Base-by-base conservation (phyloP, 2,329 filamentous ascomycete genomes). In the Elsinoe perseae region DNA sequence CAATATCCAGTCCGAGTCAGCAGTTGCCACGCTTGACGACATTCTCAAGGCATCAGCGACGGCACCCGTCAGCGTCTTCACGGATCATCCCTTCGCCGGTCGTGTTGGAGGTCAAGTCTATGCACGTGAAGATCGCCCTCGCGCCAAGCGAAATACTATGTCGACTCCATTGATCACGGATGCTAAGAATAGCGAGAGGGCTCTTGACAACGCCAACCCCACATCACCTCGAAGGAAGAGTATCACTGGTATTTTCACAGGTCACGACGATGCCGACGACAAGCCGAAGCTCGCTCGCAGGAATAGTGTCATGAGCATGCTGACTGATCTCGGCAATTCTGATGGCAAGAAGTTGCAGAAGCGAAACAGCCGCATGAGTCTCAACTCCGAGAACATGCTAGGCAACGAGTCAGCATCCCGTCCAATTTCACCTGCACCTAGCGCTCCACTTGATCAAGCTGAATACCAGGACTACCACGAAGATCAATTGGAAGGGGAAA, bases 61-160 rank as follows among this genome's bases (percentile, higher is more conserved):
- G 58, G 92, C 93, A 0, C 93, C 93, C 1, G 90, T 95, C 27
- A 89, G 79, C 62, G 92, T 91, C 23, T 97, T 97, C 64, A 95
- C 87, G 0, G 89, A 96, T 65, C 90, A 96, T 68, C 82, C 85
- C 0, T 90, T 87, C 65, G 87, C 85, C 25, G 90, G 90, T 3
- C 82, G 83, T 60, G 76, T 90, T 9, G 87, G 89, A 21, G 69
- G 80, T 3, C 87, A 92, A 63, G 80, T 91, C 0, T 95, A 93
- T 66, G 86, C 86, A 10, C 60, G 67, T 58, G 62, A 70, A 66
- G 62, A 54, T 63, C 61, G 58, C 30, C 67, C 27, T 4, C 48
- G 48, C 25, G 48, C 48, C n/a, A 58, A 57, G 20, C 73, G 61
- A 4, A 56, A 56, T 18, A 56, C 53, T 2, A 23, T 56, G 40